phyloP scores from a whole-genome alignment of 208 protist species.

The Leishmania aethiopica region DNA sequence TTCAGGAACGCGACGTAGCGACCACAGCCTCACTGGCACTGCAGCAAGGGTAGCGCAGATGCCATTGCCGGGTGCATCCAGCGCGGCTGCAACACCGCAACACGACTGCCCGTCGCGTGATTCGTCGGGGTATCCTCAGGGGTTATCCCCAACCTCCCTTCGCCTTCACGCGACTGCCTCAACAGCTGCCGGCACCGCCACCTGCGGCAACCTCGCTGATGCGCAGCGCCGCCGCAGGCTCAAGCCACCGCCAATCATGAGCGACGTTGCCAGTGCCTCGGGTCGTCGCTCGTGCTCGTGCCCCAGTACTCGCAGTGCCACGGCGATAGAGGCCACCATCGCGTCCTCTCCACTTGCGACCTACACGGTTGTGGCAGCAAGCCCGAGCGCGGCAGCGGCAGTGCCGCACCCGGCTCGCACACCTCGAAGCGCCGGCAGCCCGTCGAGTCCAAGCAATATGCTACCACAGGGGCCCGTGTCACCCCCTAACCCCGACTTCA shows the following conservation, averaged over 20 bases:
- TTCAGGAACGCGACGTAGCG: not conserved
- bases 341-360: not conserved
- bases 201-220: not conserved
- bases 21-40: not conserved
- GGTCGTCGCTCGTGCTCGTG: conserved; percentile 8
- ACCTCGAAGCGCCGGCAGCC: not conserved
- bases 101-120: not conserved
- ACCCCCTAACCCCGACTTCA: not conserved
- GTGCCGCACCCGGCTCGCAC: not conserved
- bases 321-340: not conserved
- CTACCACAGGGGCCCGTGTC: not conserved
- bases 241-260: not conserved
- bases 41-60: not conserved
- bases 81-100: not conserved
- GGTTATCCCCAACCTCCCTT: not conserved
- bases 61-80: not conserved
- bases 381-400: not conserved
- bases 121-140: not conserved
- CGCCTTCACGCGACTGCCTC: not conserved
- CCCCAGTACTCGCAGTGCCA: conserved; percentile 1
- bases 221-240: not conserved
- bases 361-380: not conserved
- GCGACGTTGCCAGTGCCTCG: not conserved
- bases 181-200: not conserved
- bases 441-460: not conserved